phyloP scores from a whole-genome alignment of 2,329 filamentous ascomycete genomes.

The Penicillium hesseltinei region DNA sequence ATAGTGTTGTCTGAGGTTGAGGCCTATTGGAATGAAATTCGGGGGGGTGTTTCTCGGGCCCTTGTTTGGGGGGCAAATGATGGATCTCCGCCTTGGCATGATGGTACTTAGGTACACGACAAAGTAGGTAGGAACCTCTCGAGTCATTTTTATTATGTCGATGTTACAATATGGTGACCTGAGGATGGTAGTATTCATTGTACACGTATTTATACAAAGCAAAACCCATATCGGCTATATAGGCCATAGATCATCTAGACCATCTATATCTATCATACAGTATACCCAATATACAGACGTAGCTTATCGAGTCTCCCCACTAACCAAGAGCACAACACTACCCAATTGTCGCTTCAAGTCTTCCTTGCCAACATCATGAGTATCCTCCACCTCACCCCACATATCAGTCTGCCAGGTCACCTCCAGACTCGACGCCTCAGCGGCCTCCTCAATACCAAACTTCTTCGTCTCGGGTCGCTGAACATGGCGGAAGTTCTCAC shows the following conservation, averaged over 20 bases:
- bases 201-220: slow-evolving; percentile 4
- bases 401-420: slow-evolving; percentile 84
- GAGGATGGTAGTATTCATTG: not conserved
- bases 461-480: slow-evolving; percentile 36
- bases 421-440: slow-evolving; percentile 74
- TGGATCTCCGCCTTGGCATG: slow-evolving; percentile 13
- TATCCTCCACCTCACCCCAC: slow-evolving; percentile 98
- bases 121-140: not conserved
- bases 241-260: not conserved
- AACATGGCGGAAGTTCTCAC: slow-evolving; percentile 63
- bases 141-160: not conserved
- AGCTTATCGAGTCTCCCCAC: slow-evolving; percentile 48
- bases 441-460: slow-evolving; percentile 82
- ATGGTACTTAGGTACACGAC: not conserved
- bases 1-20: not conserved
- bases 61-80: slow-evolving; percentile 12
- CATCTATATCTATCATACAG: slow-evolving; percentile 12
- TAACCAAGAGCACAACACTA: slow-evolving; percentile 78
- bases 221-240: not conserved
- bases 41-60: not conserved
- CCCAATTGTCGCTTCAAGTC: slow-evolving; percentile 85
- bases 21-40: not conserved
- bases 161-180: not conserved
- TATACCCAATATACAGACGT: slow-evolving; percentile 1
- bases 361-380: slow-evolving; percentile 92